Evolutionary conservation across 2,329 filamentous ascomycete genomes (phyloP).

Genomic region (Aureobasidium sp.): DNA sequence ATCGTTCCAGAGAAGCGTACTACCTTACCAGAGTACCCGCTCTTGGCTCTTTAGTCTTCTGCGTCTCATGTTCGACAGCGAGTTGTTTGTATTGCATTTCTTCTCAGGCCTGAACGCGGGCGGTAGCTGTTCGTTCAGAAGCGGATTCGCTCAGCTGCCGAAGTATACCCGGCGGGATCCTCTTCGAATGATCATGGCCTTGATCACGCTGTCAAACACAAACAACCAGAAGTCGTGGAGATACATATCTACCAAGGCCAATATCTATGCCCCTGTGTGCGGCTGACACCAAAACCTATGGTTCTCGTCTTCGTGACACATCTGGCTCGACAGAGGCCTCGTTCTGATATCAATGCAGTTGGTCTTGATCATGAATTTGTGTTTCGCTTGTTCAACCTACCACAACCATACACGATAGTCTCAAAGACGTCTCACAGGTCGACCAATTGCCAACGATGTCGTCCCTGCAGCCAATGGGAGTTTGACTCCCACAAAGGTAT

Average conservation of each 20-base stretch:
- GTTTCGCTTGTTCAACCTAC: neutral
- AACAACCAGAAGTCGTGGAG: neutral
- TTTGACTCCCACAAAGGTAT: neutral
- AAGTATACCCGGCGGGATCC: neutral
- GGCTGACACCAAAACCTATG: neutral
- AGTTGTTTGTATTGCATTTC: neutral
- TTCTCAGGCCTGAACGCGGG: neutral
- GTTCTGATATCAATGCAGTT: no score
- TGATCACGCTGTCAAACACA: neutral
- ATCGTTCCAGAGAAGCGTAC: no score
- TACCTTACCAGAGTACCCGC: neutral
- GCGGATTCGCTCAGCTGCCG: neutral
- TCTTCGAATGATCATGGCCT: neutral
- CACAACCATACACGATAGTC: neutral
- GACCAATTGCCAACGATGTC: neutral
- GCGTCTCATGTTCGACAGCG: neutral
- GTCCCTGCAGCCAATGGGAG: neutral
- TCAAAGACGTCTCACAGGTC: neutral
- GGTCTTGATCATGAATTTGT: neutral
- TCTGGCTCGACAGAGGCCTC: no score
- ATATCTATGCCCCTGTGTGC: neutral
- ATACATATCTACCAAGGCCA: neutral
- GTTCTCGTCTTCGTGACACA: no score
- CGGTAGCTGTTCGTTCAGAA: neutral
- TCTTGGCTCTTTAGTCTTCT: neutral